These are phyloP conservation scores for Gomphus sp. DNA, from an alignment of 1,284 basidiomycete genomes.

Conservation along the genomic window DNA sequence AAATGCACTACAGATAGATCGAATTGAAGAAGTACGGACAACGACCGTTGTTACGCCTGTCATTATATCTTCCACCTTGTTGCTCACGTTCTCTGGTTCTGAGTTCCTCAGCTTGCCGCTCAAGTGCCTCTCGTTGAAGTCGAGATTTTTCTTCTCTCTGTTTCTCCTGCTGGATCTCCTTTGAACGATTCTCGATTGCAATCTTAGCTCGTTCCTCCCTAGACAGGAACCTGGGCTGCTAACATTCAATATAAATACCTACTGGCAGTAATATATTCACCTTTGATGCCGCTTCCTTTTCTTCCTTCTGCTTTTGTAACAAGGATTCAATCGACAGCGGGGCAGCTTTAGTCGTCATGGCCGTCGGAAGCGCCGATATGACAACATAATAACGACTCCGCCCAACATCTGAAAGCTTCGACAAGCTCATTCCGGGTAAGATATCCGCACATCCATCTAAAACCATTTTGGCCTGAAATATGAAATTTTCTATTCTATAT, in stretches of 20 bases:
- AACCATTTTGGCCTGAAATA: too few species aligned
- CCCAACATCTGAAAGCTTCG: too few species aligned
- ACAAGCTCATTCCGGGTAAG: too few species aligned
- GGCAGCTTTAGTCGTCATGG: constrained; percentile 36
- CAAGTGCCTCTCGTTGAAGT: constrained; percentile 56
- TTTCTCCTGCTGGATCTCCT: constrained; percentile 65
- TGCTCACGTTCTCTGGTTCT: constrained; percentile 34
- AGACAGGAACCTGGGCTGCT: constrained; percentile 80
- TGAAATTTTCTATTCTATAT: too few species aligned
- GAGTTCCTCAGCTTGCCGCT: constrained; percentile 66
- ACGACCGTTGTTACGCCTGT: constrained; percentile 31
- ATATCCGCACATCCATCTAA: too few species aligned
- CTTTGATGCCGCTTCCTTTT: constrained; percentile 84
- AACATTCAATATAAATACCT: not conserved
- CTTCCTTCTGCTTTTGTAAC: constrained; percentile 76
- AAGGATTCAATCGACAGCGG: constrained; percentile 80
- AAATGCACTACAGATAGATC: constrained; percentile 11
- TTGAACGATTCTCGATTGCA: constrained; percentile 77
- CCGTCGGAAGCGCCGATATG: not conserved
- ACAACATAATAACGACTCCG: too few species aligned
- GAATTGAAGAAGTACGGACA: constrained; percentile 29
- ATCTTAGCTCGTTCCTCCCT: constrained; percentile 84
- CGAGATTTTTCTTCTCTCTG: constrained; percentile 49
- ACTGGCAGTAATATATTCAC: constrained; percentile 28
- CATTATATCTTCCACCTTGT: constrained; percentile 27